Evolutionary conservation across 345 rosid genomes (phyloP).

Genomic region (Eucalyptus cloeziana): DNA sequence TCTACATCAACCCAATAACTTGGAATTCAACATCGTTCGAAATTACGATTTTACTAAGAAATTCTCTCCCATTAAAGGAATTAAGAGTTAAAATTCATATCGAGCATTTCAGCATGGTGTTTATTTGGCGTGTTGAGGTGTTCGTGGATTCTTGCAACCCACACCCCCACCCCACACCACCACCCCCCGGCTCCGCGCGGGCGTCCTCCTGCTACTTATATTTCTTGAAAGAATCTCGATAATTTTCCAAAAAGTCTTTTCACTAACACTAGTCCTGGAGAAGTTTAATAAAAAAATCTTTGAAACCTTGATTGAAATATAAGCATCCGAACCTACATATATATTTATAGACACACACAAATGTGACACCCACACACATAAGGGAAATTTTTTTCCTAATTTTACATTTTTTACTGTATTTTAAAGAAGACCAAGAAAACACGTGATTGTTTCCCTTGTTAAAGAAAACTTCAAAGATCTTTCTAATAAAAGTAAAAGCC

Average conservation of each 20-base stretch:
- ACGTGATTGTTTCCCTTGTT: not conserved
- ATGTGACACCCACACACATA: not conserved
- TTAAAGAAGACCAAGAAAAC: not conserved
- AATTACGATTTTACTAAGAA: too few species aligned
- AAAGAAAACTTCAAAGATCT: not conserved
- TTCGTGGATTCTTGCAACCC: too few species aligned
- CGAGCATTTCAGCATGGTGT: not conserved
- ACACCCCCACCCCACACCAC: too few species aligned
- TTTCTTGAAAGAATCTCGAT: too few species aligned
- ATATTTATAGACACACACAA: too few species aligned
- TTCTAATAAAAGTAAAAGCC: not conserved
- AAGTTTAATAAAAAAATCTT: too few species aligned
- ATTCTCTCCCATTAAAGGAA: not conserved
- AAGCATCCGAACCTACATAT: not conserved
- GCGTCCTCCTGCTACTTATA: too few species aligned
- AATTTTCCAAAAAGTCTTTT: too few species aligned
- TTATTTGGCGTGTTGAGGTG: too few species aligned
- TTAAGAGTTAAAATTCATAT: not conserved
- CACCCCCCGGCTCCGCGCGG: too few species aligned
- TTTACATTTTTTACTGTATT: not conserved
- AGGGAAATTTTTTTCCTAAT: not conserved
- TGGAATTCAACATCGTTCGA: not conserved
- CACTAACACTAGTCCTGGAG: too few species aligned
- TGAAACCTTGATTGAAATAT: not conserved
- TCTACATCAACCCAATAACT: not conserved